Conservation (phyloP, 768 basidiomycete species). For the Leccinum incarnatum region DNA sequence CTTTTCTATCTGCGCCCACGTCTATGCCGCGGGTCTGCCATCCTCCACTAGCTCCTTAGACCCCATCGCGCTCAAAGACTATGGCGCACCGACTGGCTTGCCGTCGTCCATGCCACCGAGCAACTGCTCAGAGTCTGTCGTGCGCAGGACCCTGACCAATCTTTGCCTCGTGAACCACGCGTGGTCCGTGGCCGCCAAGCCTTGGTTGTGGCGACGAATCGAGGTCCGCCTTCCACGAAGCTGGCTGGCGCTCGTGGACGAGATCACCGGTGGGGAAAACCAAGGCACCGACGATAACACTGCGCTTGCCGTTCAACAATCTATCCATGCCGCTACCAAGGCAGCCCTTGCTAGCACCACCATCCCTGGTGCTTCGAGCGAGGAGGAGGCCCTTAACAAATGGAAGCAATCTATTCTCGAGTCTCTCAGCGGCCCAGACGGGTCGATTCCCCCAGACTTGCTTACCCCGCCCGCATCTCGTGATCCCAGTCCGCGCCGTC, state of each 20-base stretch:
- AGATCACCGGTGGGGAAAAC: constrained; percentile 72
- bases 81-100: constrained; percentile 52
- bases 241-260: constrained; percentile 80
- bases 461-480: constrained; percentile 79
- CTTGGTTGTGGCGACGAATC: constrained; percentile 82
- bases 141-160: constrained; percentile 61
- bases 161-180: constrained; percentile 76
- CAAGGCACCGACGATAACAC: constrained; percentile 47
- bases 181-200: constrained; percentile 82
- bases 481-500: constrained; percentile 76
- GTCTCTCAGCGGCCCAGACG: constrained; percentile 59
- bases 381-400: constrained; percentile 43
- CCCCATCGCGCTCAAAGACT: constrained; percentile 51
- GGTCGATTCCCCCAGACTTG: constrained; percentile 68
- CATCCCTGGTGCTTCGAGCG: constrained; percentile 33
- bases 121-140: constrained; percentile 65
- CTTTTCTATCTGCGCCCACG: constrained; percentile 66
- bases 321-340: constrained; percentile 64
- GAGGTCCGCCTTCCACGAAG: constrained; percentile 82
- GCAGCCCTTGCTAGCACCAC: constrained; percentile 53
- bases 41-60: constrained; percentile 61
- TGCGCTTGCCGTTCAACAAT: constrained; percentile 60
- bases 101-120: constrained; percentile 74
- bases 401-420: constrained; percentile 63
- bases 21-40: constrained; percentile 64